phyloP scores from a whole-genome alignment of 371 early-diverging fungal species.

The Mortierella sp. region DNA sequence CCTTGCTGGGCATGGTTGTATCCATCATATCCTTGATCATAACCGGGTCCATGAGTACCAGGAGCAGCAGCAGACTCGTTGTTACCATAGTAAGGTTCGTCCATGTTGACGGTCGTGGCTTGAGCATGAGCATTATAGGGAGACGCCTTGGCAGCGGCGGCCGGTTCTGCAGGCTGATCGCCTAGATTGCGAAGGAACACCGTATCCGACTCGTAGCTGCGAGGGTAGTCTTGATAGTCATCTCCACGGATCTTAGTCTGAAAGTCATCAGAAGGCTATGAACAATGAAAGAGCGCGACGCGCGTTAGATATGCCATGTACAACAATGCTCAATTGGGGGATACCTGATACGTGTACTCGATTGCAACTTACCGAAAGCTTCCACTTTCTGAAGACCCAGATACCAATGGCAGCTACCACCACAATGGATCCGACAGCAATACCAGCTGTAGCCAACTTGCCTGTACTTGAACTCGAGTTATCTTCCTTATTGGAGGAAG shows the following conservation, averaged over 20 bases:
- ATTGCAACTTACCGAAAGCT: slow-evolving; percentile 51
- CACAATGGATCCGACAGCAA: slow-evolving; percentile 54
- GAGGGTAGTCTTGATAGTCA: slow-evolving; percentile 51
- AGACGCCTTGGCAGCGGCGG: slow-evolving; percentile 40
- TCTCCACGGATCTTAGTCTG: slow-evolving; percentile 52
- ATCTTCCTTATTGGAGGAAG: too few species aligned
- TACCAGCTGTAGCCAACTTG: slow-evolving; percentile 40
- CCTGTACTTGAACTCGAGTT: background rate
- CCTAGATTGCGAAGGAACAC: slow-evolving; percentile 41
- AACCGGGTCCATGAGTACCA: slow-evolving; percentile 8
- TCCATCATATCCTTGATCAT: slow-evolving; percentile 17
- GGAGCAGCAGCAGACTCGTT: slow-evolving; percentile 24
- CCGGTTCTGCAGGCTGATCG: slow-evolving; percentile 39
- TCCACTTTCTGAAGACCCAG: slow-evolving; percentile 62
- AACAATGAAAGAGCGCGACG: background rate
- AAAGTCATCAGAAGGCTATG: slow-evolving; percentile 45
- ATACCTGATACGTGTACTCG: background rate
- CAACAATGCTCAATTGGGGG: background rate
- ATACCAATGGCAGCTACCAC: slow-evolving; percentile 57
- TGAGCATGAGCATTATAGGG: slow-evolving; percentile 34
- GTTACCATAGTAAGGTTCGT: slow-evolving; percentile 45
- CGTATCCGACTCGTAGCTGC: slow-evolving; percentile 40
- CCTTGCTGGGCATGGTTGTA: too few species aligned
- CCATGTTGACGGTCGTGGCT: slow-evolving; percentile 9
- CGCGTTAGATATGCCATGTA: too few species aligned